Percentiles rank a stretch among this genome's conserved stretches.
Evolutionary conservation across 75 land plant species (phyloP).

Genomic region (Chamaecyparis obtusa): DNA sequence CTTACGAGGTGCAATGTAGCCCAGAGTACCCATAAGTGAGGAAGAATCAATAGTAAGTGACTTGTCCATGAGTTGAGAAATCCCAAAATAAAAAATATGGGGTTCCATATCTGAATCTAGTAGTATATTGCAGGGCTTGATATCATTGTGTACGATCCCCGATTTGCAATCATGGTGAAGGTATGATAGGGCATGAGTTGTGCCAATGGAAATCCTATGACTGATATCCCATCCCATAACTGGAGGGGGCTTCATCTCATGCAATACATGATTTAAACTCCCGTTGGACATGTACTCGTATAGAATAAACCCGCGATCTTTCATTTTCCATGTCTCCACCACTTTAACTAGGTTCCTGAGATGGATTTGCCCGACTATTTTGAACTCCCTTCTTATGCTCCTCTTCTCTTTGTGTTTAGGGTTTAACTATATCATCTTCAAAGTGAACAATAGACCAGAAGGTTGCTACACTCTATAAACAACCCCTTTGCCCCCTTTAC

Average conservation of each 20-base stretch:
- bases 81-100: constrained; percentile 39
- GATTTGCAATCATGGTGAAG: no score
- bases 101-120: constrained; percentile 11
- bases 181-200: constrained; percentile 46
- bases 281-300: no score
- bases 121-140: no score
- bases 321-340: constrained; percentile 57
- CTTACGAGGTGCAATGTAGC: constrained; percentile 59
- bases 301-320: constrained; percentile 2
- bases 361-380: constrained; percentile 46
- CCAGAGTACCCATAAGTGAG: constrained; percentile 34
- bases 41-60: constrained; percentile 15
- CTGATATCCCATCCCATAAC: constrained; percentile 46
- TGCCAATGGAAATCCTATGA: constrained; percentile 58
- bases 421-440: constrained; percentile 41
- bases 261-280: constrained; percentile 20
- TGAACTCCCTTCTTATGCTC: constrained; percentile 53
- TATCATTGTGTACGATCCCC: no score
- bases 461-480: constrained; percentile 56
- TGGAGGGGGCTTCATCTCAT: constrained; percentile 21
- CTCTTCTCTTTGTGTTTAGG: constrained; percentile 18
- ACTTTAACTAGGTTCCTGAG: constrained; percentile 68
- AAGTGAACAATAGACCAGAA: constrained; percentile 40
- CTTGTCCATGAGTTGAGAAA: constrained; percentile 22
- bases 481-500: constrained; percentile 65